These are phyloP conservation scores for Termitomyces bulborhizus DNA, from an alignment of 768 basidiomycete genomes.

Conservation along the genomic window DNA sequence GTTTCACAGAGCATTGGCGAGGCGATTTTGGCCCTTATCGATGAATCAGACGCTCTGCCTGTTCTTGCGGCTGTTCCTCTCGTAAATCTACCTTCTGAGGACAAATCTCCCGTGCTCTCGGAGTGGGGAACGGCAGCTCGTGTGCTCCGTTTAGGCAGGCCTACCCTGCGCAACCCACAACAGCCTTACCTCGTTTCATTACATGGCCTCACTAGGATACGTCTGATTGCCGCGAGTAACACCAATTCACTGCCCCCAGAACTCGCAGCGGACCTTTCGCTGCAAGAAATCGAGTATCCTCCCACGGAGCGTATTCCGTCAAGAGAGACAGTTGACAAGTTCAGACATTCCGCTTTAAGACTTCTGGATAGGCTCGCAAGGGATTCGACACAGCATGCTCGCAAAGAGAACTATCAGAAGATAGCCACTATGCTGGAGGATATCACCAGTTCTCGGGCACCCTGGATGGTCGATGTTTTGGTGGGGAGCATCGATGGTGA, in stretches of 20 bases:
- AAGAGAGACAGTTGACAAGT: slow-evolving; percentile 51
- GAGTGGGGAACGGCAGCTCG: slow-evolving; percentile 69
- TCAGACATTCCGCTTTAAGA: slow-evolving; percentile 61
- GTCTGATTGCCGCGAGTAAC: slow-evolving; percentile 36
- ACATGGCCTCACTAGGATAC: slow-evolving; percentile 64
- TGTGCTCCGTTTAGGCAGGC: slow-evolving; percentile 62
- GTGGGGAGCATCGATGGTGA: slow-evolving; percentile 59
- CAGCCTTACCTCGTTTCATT: slow-evolving; percentile 67
- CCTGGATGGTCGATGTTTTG: slow-evolving; percentile 77
- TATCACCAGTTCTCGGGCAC: slow-evolving; percentile 51
- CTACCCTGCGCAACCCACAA: slow-evolving; percentile 45
- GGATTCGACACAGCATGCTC: slow-evolving; percentile 40
- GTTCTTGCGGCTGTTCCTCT: slow-evolving; percentile 64
- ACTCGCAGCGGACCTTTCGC: slow-evolving; percentile 24
- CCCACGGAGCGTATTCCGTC: slow-evolving; percentile 41
- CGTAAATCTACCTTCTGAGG: slow-evolving; percentile 21
- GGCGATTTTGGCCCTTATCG: slow-evolving; percentile 58
- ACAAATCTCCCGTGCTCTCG: slow-evolving; percentile 23
- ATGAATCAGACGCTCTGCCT: slow-evolving; percentile 64
- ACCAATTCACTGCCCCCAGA: slow-evolving; percentile 21
- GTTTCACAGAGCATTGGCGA: slow-evolving; percentile 58
- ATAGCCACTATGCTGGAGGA: slow-evolving; percentile 72
- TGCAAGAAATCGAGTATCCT: slow-evolving; percentile 43
- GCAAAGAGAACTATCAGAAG: slow-evolving; percentile 64
- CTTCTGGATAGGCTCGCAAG: slow-evolving; percentile 61